Conservation (phyloP, 2,329 filamentous ascomycete genomes). For the Didymella glomerata region DNA sequence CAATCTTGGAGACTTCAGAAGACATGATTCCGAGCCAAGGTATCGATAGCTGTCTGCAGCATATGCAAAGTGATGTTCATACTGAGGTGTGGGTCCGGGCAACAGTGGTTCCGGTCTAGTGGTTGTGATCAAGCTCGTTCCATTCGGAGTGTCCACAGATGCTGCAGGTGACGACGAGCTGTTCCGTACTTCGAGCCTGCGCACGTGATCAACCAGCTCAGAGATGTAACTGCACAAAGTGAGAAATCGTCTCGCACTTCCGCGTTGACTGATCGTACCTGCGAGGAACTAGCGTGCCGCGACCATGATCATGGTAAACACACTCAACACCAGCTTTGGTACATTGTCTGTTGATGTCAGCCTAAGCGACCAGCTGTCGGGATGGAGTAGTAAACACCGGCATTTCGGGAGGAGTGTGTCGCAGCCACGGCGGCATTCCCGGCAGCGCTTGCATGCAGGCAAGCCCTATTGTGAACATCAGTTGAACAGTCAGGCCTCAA, state of each 20-base stretch:
- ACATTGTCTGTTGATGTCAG: slow-evolving; percentile 43
- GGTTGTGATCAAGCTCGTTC: slow-evolving; percentile 12
- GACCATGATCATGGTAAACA: slow-evolving; percentile 48
- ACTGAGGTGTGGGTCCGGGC: slow-evolving; percentile 28
- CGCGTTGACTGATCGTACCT: slow-evolving; percentile 31
- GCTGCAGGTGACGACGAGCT: slow-evolving; percentile 34
- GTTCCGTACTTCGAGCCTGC: slow-evolving; percentile 30
- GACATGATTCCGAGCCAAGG: slow-evolving; percentile 46
- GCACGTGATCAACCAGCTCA: slow-evolving; percentile 48
- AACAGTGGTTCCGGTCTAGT: slow-evolving; percentile 27
- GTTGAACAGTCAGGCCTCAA: not conserved
- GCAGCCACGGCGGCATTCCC: slow-evolving; percentile 49
- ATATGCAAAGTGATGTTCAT: slow-evolving; percentile 48
- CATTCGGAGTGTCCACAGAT: slow-evolving; percentile 27
- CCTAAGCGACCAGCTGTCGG: slow-evolving; percentile 7
- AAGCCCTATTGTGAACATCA: slow-evolving; percentile 32
- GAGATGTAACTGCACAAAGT: slow-evolving; percentile 43
- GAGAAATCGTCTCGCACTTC: not conserved
- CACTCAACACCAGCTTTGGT: slow-evolving; percentile 49
- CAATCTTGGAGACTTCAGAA: slow-evolving; percentile 44
- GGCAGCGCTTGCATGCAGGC: slow-evolving; percentile 48
- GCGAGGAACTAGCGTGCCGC: slow-evolving; percentile 42
- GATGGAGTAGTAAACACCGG: slow-evolving; percentile 27
- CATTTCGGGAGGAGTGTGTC: slow-evolving; percentile 50
- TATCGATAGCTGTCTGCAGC: slow-evolving; percentile 47